Evolutionary conservation across 78 protist species (phyloP), one percentile per base, ranked within the genome.

Genomic region (Polysphondylium violaceum): DNA sequence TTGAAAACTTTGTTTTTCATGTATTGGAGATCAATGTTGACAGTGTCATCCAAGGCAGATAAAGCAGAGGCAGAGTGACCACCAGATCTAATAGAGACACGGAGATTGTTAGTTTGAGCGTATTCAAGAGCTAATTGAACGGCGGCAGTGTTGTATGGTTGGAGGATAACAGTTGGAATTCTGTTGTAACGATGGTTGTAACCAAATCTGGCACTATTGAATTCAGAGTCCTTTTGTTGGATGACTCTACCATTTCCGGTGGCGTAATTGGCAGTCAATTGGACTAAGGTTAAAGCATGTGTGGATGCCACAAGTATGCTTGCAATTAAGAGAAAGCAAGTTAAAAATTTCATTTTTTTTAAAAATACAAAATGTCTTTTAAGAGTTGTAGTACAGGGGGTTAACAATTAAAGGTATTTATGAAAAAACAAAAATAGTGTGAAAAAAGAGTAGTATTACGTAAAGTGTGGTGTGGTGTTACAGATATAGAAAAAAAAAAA

Each of bases 71-170:
- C 47, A 19, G 78, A 65, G 31, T 86, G 92, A 51, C 92, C 92
- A 58, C 87, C 85, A 2, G 92, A 86, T 56, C 55, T 64, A 23
- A 79, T 69, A 8, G 89, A 79, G 25, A 79, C 89, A 23, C 19
- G 50, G 27, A 64, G 53, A 9, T 36, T 64, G 16, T 64, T 64
- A 23, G 76, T 36, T 55, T 79, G 89, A 21, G 89, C 89, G 31
- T 67, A 79, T 40, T 79, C 69, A 19, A 79, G 31, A 2, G 77
- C 69, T 50, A 79, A 68, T 14, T n/a, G 36, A 29, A 79, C 89
- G 23, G 47, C 40, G 29, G n/a, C 68, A 29, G 77, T 55, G 21
- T 29, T 35, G n/a, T 6, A 41, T 53, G 77, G 67, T 40, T 79
- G 89, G 27, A 79, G 53, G 19, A 79, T 55, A 12, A 67, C 29